phyloP scores from a whole-genome alignment of 2,329 filamentous ascomycete species.

The Colletotrichum lentis region DNA sequence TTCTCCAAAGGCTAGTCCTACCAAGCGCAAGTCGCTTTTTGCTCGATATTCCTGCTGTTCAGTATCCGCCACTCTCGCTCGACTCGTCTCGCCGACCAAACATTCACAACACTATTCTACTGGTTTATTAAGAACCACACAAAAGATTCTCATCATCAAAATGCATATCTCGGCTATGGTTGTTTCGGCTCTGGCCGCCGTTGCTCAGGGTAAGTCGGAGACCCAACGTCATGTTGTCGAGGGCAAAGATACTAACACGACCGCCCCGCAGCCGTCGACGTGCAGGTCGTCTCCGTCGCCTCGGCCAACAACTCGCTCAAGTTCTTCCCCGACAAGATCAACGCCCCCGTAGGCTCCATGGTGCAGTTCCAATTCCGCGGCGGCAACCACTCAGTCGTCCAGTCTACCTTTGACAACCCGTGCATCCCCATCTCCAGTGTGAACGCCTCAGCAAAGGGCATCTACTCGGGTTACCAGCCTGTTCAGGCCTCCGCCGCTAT shows the following conservation, averaged over 20 bases:
- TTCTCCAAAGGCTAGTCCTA: conserved; percentile 59
- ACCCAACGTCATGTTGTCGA: too few species aligned
- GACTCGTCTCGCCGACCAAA: conserved; percentile 3
- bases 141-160: conserved; percentile 46
- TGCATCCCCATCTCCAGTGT: conserved; percentile 68
- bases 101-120: conserved; percentile 27
- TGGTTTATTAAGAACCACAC: conserved; percentile 37
- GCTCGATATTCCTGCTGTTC: conserved; percentile 20
- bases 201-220: conserved; percentile 54
- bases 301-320: conserved; percentile 62
- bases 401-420: conserved; percentile 77
- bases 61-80: conserved; percentile 42
- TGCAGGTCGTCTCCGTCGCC: conserved; percentile 73
- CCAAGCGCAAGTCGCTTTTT: conserved; percentile 57
- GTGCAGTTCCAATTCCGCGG: conserved; percentile 73
- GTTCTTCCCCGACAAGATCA: conserved; percentile 73
- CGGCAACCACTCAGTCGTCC: conserved; percentile 80
- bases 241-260: conserved; percentile 27
- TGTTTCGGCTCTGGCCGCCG: conserved; percentile 57
- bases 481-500: conserved; percentile 61
- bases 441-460: conserved; percentile 62
- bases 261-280: conserved; percentile 46
- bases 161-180: conserved; percentile 63
- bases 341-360: conserved; percentile 68
- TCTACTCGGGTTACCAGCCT: conserved; percentile 75